Base-by-base conservation (phyloP, 805 yeast species). In the Saccharomyces paradoxus region DNA sequence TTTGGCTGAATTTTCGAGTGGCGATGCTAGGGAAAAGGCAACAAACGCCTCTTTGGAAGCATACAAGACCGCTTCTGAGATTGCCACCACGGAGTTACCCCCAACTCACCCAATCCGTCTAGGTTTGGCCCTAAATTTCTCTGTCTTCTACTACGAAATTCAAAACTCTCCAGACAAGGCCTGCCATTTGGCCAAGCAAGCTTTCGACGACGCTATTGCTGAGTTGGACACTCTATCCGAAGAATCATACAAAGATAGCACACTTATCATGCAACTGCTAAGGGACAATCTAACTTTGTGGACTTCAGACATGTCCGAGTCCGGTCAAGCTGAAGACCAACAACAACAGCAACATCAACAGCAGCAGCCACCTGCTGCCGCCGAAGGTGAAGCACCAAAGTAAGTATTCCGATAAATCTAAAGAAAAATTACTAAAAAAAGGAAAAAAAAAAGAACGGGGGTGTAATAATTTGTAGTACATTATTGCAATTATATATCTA, bases 41-140 rank as follows among this genome's bases (percentile, higher is more conserved):
- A 94, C 98, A 51, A 90, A 87, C 67, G 81, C 86, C 62, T 92
- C 98, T 44, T 82, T 90, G 71, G 96, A 89, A 75, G 92, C 97
- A 59, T 92, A 92, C 81, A 87, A 88, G 77, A 73, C 95, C 63
- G 99, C 99, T 53, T 86, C 96, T 56, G 97, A 91, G 69, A 95
- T 92, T 69, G 99, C 98, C 60, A 92, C 88, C 58, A 89, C 96
- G 55, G 96, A 90, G 75, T 82, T 92, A 73, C 95, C 97, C 58
- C 97, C 99, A 74, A 94, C 99, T 61, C 98, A 92, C 73, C 99
- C 98, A 74, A 90, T 94, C 75, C 86, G 99, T 77, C 81, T 92
- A 71, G 99, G 99, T 66, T 83, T 92, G 74, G 99, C 99, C 59
- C 84, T 92, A 74, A 92, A 92, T 78, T 92, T 94, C 80, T 89